phyloP scores from a whole-genome alignment of 768 basidiomycete species.

The Phylloporus arenicola region DNA sequence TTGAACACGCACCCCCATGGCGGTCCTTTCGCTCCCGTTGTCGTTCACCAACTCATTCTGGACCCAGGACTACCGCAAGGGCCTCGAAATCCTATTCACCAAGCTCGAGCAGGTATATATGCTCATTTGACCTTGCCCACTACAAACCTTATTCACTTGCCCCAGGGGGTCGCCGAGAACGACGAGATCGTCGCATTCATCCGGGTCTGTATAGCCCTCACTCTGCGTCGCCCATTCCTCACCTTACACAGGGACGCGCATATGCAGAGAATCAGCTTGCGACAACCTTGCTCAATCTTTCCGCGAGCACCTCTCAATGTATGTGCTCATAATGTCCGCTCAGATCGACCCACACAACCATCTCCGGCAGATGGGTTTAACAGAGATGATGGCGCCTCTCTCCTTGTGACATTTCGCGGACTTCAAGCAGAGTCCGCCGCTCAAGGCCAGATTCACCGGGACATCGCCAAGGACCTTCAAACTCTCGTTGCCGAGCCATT shows the following conservation, averaged over 20 bases:
- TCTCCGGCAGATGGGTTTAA: slow-evolving; percentile 56
- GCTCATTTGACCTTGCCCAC: slow-evolving; percentile 10
- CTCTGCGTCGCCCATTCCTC: slow-evolving; percentile 3
- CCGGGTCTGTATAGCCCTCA: slow-evolving; percentile 47
- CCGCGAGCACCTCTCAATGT: slow-evolving; percentile 48
- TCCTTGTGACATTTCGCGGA: slow-evolving; percentile 74
- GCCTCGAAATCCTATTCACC: slow-evolving; percentile 69
- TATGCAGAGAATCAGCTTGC: slow-evolving; percentile 65
- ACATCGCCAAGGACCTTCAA: slow-evolving; percentile 69
- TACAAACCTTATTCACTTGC: slow-evolving; percentile 13
- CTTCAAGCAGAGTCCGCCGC: slow-evolving; percentile 65
- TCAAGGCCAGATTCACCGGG: slow-evolving; percentile 72
- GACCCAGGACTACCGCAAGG: slow-evolving; percentile 84
- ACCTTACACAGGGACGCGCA: slow-evolving; percentile 58
- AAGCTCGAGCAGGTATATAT: slow-evolving; percentile 80
- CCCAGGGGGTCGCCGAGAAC: slow-evolving; percentile 76
- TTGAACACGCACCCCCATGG: slow-evolving; percentile 47
- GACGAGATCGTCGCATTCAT: slow-evolving; percentile 81
- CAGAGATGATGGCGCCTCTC: slow-evolving; percentile 80
- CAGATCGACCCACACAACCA: slow-evolving; percentile 4
- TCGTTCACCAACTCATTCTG: slow-evolving; percentile 92
- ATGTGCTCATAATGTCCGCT: slow-evolving; percentile 8
- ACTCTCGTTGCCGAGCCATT: slow-evolving; percentile 78
- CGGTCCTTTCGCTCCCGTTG: slow-evolving; percentile 83
- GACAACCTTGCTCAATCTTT: slow-evolving; percentile 47